Percentiles rank a stretch among this genome's conserved stretches.
Conservation (phyloP, 768 basidiomycete species). For the Psilocybe azurescens region DNA sequence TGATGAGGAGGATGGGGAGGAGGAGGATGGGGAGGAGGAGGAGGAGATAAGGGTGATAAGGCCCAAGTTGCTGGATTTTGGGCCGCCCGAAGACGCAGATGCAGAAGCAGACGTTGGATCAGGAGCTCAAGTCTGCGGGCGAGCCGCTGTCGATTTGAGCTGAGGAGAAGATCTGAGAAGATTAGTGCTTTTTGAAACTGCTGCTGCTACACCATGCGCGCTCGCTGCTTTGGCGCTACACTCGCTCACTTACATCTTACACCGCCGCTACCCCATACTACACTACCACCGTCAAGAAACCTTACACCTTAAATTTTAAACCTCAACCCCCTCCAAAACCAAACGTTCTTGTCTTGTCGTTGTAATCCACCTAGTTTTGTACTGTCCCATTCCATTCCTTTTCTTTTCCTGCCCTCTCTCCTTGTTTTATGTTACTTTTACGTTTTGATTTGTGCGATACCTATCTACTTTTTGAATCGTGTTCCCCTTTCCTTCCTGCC, state of each 20-base stretch:
- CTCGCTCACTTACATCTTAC: background rate
- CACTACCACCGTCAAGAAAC: background rate
- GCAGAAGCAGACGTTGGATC: background rate
- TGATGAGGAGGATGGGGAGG: slow-evolving; percentile 15
- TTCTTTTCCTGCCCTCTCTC: background rate
- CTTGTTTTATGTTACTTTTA: background rate
- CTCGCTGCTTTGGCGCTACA: background rate
- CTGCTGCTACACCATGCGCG: too few relatives aligned
- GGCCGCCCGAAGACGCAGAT: background rate
- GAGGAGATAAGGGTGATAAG: slow-evolving; percentile 33
- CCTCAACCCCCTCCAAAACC: too few relatives aligned
- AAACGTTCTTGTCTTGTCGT: background rate
- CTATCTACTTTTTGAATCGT: background rate
- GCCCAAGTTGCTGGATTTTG: slow-evolving; percentile 34
- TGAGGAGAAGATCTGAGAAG: too few relatives aligned
- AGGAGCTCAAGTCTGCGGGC: slow-evolving; percentile 3
- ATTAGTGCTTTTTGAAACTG: too few relatives aligned
- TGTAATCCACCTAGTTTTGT: background rate
- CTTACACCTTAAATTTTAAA: background rate
- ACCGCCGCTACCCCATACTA: background rate
- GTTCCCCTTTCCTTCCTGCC: too few relatives aligned
- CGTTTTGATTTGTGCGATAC: background rate
- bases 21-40: background rate
- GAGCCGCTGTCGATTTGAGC: background rate
- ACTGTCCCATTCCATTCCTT: background rate